Evolutionary conservation across 2,329 filamentous ascomycete genomes (phyloP), one percentile per base, ranked within the genome.

Genomic region (Penicillium sp.): DNA sequence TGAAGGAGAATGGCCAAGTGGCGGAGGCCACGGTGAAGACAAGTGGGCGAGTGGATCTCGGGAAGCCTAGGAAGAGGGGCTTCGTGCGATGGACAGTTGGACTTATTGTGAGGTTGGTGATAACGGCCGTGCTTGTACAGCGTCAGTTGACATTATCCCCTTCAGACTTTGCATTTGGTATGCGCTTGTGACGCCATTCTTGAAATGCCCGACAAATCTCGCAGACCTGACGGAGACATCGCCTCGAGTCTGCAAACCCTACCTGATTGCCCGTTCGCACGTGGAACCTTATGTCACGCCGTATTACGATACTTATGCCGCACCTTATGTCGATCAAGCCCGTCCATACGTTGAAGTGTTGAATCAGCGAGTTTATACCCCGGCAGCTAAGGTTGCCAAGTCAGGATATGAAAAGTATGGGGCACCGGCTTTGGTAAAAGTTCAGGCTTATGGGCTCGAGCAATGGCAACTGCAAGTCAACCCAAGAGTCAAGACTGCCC

Each of bases 231-330:
- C 82, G 61, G 81, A 86, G 22, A 72, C 78, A 27, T 88, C 89
- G 1, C 88, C 91, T 0, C 79, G 75, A 56, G 80, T 97, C 54
- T 99, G 93, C 80, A 85, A 85, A 64, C 85, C 88, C 9, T 96
- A 96, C 61, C 64, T 85, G 29, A 71, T 78, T 79, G 86, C 74
- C 72, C 83, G 72, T 60, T 83, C 75, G 75, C 84, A 77, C 49
- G 75, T 91, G 52, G 73, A 82, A 22, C 93, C 93, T 3, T 86
- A 92, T 68, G 64, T 95, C 28, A 78, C 85, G 60, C 92, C 91
- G 2, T 95, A 95, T 72, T 97, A 96, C 70, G 76, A 92, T 58
- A 71, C 81, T 50, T 95, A 96, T 64, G 86, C 88, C 19, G 87
- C 86, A 5, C 88, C 89, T 2, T 93, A 96, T 65, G 82, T 95